Conservation (phyloP, 2,329 filamentous ascomycete genomes). For the Paracoccidioides lutzii region DNA sequence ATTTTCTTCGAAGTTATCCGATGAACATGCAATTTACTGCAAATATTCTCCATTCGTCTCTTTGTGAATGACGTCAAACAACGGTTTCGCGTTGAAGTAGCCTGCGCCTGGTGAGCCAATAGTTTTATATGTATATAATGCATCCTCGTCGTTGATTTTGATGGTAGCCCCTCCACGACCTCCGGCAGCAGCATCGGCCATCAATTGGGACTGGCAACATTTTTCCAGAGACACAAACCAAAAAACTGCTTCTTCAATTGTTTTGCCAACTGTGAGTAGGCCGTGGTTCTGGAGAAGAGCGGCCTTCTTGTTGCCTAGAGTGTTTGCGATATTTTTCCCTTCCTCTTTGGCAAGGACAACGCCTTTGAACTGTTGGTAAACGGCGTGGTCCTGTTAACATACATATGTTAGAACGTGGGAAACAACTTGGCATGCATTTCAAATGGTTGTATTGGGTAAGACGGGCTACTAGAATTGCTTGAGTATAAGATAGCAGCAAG, state of each 20-base stretch:
- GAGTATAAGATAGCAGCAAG: background rate
- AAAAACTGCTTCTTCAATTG: slow-evolving; percentile 40
- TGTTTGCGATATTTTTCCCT: slow-evolving; percentile 39
- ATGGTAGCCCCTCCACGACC: slow-evolving; percentile 52
- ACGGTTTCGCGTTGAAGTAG: slow-evolving; percentile 58
- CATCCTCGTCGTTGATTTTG: slow-evolving; percentile 56
- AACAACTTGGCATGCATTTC: background rate
- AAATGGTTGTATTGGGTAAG: background rate
- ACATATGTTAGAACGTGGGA: background rate
- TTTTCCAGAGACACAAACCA: slow-evolving; percentile 44
- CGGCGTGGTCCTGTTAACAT: slow-evolving; percentile 34
- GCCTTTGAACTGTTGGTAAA: slow-evolving; percentile 42
- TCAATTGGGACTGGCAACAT: slow-evolving; percentile 40
- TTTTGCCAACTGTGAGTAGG: slow-evolving; percentile 37
- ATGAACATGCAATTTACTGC: slow-evolving; percentile 18
- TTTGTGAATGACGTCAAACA: slow-evolving; percentile 57
- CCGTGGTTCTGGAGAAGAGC: slow-evolving; percentile 44
- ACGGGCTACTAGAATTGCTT: background rate
- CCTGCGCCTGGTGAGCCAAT: slow-evolving; percentile 50
- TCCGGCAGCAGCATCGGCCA: slow-evolving; percentile 39
- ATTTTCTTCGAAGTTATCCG: background rate
- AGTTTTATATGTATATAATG: slow-evolving; percentile 52
- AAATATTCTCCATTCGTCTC: slow-evolving; percentile 47
- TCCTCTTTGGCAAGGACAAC: slow-evolving; percentile 42
- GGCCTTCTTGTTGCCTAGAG: slow-evolving; percentile 39